Conservation (phyloP, 768 basidiomycete species). For the Galerina sulciceps region DNA sequence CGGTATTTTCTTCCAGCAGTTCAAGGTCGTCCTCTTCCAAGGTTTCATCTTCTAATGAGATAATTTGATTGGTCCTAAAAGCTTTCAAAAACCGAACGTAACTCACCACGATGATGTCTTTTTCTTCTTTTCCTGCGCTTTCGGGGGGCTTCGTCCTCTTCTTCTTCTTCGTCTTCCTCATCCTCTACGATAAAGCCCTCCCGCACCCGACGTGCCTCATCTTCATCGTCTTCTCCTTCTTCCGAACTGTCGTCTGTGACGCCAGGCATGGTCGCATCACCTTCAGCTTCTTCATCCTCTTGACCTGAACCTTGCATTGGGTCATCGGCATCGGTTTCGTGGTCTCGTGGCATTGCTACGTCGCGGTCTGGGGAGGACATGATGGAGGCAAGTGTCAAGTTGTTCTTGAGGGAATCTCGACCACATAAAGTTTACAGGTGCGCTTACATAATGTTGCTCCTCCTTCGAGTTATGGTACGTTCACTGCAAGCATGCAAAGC, state of each 20-base stretch:
- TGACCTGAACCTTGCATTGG: slow-evolving; percentile 60
- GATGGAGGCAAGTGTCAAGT: slow-evolving; percentile 32
- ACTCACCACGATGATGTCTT: slow-evolving; percentile 63
- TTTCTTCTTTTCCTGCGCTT: slow-evolving; percentile 70
- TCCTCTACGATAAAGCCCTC: slow-evolving; percentile 95
- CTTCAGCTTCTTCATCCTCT: slow-evolving; percentile 61
- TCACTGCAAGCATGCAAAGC: neutral
- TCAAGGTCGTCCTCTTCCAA: slow-evolving; percentile 96
- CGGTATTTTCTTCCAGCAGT: slow-evolving; percentile 87
- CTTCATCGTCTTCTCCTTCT: slow-evolving; percentile 83
- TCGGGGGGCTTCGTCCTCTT: slow-evolving; percentile 60
- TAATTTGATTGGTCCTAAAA: slow-evolving; percentile 7
- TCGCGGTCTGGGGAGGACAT: slow-evolving; percentile 60
- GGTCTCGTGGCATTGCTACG: slow-evolving; percentile 34
- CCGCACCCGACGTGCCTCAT: slow-evolving; percentile 77
- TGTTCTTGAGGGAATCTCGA: slow-evolving; percentile 8
- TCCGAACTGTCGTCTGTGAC: slow-evolving; percentile 85
- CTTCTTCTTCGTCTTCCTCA: slow-evolving; percentile 87
- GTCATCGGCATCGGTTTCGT: slow-evolving; percentile 51
- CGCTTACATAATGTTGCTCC: slow-evolving; percentile 29
- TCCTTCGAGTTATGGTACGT: no score
- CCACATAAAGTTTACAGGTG: slow-evolving; percentile 21
- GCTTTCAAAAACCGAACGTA: slow-evolving; percentile 11
- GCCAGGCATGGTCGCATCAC: slow-evolving; percentile 56
- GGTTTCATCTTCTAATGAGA: slow-evolving; percentile 58